phyloP scores from a whole-genome alignment of 495 filamentous ascomycete species.

The Hypoxylon cercidicola region DNA sequence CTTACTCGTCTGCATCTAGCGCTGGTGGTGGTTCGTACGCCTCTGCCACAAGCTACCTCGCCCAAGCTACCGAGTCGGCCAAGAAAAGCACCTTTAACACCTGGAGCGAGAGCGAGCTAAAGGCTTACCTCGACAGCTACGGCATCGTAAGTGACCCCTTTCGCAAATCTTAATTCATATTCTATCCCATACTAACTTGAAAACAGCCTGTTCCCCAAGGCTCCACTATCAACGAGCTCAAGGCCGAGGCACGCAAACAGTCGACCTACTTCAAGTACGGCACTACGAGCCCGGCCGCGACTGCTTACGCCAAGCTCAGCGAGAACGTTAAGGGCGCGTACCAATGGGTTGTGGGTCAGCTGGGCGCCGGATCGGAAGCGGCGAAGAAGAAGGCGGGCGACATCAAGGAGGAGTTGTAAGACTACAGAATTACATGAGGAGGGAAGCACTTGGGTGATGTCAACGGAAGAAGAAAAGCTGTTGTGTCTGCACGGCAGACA shows the following conservation, averaged over 20 bases:
- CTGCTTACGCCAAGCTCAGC: slow-evolving; percentile 71
- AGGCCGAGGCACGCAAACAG: slow-evolving; percentile 74
- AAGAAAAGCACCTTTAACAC: slow-evolving; percentile 80
- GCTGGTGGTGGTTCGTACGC: slow-evolving; percentile 75
- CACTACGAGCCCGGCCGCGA: slow-evolving; percentile 71
- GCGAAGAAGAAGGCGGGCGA: slow-evolving; percentile 66
- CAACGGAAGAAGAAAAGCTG: background rate
- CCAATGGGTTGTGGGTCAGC: slow-evolving; percentile 66
- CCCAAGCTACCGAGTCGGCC: slow-evolving; percentile 71
- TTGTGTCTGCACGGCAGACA: slow-evolving; percentile 6
- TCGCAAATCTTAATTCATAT: background rate
- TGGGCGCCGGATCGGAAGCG: slow-evolving; percentile 70
- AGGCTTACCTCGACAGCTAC: slow-evolving; percentile 83
- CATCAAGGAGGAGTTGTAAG: slow-evolving; percentile 52
- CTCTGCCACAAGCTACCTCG: slow-evolving; percentile 77
- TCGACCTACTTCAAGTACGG: slow-evolving; percentile 82
- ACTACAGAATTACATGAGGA: background rate
- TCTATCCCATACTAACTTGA: slow-evolving; percentile 54
- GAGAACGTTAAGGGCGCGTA: slow-evolving; percentile 59
- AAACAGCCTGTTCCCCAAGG: slow-evolving; percentile 66
- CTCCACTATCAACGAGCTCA: slow-evolving; percentile 68
- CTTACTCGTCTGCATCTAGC: slow-evolving; percentile 74
- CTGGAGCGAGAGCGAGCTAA: slow-evolving; percentile 83
- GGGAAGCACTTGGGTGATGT: background rate
- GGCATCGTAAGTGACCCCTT: slow-evolving; percentile 64